These are phyloP conservation scores for Vitis hybrid DNA, from an alignment of 177 flowering plant species.

Conservation along the genomic window DNA sequence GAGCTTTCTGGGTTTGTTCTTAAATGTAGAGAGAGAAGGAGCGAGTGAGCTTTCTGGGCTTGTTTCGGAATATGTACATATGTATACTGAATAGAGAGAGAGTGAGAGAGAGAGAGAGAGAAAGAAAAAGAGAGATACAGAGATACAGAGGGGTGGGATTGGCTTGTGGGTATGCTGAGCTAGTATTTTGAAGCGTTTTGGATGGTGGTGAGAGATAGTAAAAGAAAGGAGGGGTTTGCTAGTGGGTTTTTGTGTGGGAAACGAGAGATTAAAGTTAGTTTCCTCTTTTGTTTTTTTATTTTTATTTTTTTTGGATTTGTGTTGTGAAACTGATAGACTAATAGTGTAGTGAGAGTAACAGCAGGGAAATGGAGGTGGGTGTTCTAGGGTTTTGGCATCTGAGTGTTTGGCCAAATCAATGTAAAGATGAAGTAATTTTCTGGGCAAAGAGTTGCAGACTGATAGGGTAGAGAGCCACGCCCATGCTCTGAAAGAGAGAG, in stretches of 20 bases:
- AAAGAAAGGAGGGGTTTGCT: too few species aligned
- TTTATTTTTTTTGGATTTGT: too few species aligned
- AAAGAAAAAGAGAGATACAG: background rate
- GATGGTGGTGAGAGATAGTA: too few species aligned
- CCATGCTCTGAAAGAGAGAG: background rate
- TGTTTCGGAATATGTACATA: too few species aligned
- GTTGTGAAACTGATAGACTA: too few species aligned
- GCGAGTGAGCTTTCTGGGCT: slow-evolving; percentile 4
- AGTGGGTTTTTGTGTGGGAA: too few species aligned
- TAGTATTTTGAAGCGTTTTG: too few species aligned
- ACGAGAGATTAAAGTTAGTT: too few species aligned
- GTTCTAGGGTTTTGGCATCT: background rate
- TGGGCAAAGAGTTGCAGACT: background rate
- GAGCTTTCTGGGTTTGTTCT: background rate
- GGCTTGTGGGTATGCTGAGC: too few species aligned
- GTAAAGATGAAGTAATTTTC: background rate
- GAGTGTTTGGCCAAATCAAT: background rate
- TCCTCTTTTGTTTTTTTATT: too few species aligned
- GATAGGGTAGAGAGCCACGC: background rate
- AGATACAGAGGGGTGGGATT: too few species aligned
- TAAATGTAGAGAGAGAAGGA: background rate
- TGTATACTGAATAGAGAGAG: slow-evolving; percentile 1
- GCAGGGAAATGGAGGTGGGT: background rate
- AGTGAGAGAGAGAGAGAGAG: slow-evolving; percentile 10
- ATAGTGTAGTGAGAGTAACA: background rate